Base-by-base conservation (phyloP, 192 early-diverging fungal species). In the Thamnidium elegans region DNA sequence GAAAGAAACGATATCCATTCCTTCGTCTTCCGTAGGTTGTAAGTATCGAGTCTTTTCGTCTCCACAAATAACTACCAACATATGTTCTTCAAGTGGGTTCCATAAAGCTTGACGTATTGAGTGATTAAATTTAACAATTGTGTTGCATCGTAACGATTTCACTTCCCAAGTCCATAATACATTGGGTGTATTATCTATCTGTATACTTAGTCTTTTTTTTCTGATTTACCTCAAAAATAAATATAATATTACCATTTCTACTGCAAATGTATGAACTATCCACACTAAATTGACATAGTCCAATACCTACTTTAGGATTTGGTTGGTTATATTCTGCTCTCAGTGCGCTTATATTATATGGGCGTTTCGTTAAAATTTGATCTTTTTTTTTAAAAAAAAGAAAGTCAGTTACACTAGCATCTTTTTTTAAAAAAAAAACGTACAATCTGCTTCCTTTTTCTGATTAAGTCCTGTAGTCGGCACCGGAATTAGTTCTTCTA, bases 141-240 rank as follows among this genome's bases (percentile, higher is more conserved):
- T 80, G 2, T 79, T 48, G 31, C 79, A 73, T 3, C 67, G 66
- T 14, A 87, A 45, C 0, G 68, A 62, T 4, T 63, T 43, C 20
- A 89, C 62, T 45, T 88, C 80, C 91, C 91, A 93, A 32, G 92
- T 83, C 89, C 92, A 93, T 2, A 92, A 72, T 10, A 72, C 68
- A 42, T 71, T 87, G 1, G 92, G 89, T 81, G 89, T 90, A 58
- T 84, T 87, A 55, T 93, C 91, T 92, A 62, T 39, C 7, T 7
- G 50, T 11, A 48, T 10, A 52, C 14, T 36, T 34, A 3, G 55
- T 4, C 42, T 46, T 20, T 17, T 17, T n/a, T 44, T 9, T 14
- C 14, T 30, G 26, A 39, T 56, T 32, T n/a, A n/a, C n/a, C 9
- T 32, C 13, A 9, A 15, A 56, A 1, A 19, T 1, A 52, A 13